These are phyloP conservation scores for Monosporozyma servazzii DNA, from an alignment of 805 yeast genomes.

Conservation along the genomic window DNA sequence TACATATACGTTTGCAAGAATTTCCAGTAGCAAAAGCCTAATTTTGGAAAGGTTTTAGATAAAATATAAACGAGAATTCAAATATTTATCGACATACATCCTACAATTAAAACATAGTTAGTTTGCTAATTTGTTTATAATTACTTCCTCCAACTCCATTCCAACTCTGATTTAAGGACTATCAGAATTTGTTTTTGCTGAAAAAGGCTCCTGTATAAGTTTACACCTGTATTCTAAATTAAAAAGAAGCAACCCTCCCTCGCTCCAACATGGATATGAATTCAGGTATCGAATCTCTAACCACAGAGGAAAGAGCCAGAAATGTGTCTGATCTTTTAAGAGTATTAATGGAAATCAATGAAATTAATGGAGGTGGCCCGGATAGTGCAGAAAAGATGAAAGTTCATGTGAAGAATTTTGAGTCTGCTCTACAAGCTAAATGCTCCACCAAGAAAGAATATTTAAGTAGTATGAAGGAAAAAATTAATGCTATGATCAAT, in stretches of 20 bases:
- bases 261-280: not conserved
- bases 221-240: no score
- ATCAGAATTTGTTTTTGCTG: no score
- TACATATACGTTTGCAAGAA: not conserved
- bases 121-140: no score
- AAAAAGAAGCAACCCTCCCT: no score
- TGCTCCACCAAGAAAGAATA: conserved; percentile 48
- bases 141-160: no score
- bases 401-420: conserved; percentile 61
- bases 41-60: not conserved
- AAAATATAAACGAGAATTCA: not conserved
- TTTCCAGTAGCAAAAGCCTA: not conserved
- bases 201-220: no score
- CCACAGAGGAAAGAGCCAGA: conserved; percentile 26
- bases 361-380: conserved; percentile 28
- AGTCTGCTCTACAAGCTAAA: conserved; percentile 52
- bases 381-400: conserved; percentile 37
- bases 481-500: conserved; percentile 35
- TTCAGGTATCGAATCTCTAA: conserved; percentile 16
- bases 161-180: no score
- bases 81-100: not conserved
- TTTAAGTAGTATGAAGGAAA: conserved; percentile 38
- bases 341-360: conserved; percentile 30
- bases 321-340: conserved; percentile 28
- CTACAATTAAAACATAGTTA: not conserved